Base-by-base conservation (phyloP, 1,284 basidiomycete genomes). In the Apiotrichum porosum region DNA sequence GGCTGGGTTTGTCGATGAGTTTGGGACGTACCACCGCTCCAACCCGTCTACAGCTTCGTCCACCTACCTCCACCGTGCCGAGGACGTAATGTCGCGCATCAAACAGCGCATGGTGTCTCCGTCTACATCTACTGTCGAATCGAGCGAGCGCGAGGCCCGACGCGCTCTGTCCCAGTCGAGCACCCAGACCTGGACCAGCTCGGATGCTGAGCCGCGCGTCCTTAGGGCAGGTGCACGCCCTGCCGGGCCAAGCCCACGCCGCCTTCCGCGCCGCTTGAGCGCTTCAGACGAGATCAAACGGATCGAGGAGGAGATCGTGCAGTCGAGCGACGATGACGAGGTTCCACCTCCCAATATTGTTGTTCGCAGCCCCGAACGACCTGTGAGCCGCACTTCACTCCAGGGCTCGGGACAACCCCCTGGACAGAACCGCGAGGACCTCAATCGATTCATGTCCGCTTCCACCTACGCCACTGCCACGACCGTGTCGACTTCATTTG, bases 361-460 rank as follows among this genome's bases (percentile, higher is more conserved):
- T 28, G 37, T 15, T 4, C 19, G 22, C 22, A 23, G 26, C 4
- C 21, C 28, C 37, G n/a, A n/a, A n/a, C n/a, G n/a, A n/a, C n/a
- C n/a, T n/a, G n/a, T n/a, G n/a, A 38, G 37, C 28, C 30, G 37
- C n/a, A 30, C 37, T 9, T 32, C 37, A 9, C 39, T 51, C 4
- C 51, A 49, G 26, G 51, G 48, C 13, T 28, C 55, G 5, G 55
- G 51, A 2, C 55, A 23, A 12, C 55, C 54, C 1, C 49, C 43
- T 12, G 26, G 26, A 6, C 56, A 57, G 44, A 52, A 56, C 34
- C 44, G 61, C 34, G 84, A 85, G 26, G 88, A 90, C 68, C 75
- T 91, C 42, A 88, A 85, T 61, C 83, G 89, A 26, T 88, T 86
- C 63, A 87, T 91, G 13, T 91, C 88, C 5, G 65, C 73, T 6